Evolutionary conservation across 352 stramenopile species (phyloP).

Genomic region (Pythium brachiatum): DNA sequence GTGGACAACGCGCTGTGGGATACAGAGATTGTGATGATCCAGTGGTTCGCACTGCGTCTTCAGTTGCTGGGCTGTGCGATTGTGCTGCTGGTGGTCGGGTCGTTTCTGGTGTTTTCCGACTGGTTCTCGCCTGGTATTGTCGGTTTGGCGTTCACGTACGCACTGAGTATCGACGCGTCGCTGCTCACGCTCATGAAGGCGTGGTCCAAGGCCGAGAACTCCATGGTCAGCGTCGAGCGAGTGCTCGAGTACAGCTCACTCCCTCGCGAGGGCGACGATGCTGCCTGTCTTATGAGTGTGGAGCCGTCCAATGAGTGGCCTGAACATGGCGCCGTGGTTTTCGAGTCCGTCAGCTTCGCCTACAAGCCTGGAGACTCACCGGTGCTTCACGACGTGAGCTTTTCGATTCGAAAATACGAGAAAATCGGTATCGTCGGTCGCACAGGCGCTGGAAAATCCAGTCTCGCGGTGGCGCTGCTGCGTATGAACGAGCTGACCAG

Average conservation of each 20-base stretch:
- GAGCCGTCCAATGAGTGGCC: conserved; percentile 7
- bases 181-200: conserved; percentile 24
- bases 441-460: conserved; percentile 36
- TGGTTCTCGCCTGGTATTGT: conserved; percentile 32
- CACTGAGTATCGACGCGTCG: conserved; percentile 62
- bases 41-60: conserved; percentile 29
- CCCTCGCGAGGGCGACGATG: conserved; percentile 3
- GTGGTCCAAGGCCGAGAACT: conserved; percentile 56
- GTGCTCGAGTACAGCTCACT: conserved; percentile 16
- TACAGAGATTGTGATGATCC: conserved; percentile 16
- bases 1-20: conserved; percentile 21
- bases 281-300: neutral
- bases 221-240: conserved; percentile 33
- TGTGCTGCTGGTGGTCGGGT: conserved; percentile 11
- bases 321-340: conserved; percentile 8
- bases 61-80: conserved; percentile 14
- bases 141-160: conserved; percentile 80
- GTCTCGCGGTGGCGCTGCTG: conserved; percentile 19
- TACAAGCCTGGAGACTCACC: conserved; percentile 13
- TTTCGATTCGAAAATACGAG: conserved; percentile 43
- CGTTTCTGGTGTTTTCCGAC: conserved; percentile 24
- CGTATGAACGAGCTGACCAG: conserved; percentile 20
- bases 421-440: conserved; percentile 79
- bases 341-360: conserved; percentile 30
- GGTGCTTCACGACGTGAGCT: conserved; percentile 22